Evolutionary conservation across 2,329 filamentous ascomycete genomes (phyloP).

Genomic region (Drechslera avenae): DNA sequence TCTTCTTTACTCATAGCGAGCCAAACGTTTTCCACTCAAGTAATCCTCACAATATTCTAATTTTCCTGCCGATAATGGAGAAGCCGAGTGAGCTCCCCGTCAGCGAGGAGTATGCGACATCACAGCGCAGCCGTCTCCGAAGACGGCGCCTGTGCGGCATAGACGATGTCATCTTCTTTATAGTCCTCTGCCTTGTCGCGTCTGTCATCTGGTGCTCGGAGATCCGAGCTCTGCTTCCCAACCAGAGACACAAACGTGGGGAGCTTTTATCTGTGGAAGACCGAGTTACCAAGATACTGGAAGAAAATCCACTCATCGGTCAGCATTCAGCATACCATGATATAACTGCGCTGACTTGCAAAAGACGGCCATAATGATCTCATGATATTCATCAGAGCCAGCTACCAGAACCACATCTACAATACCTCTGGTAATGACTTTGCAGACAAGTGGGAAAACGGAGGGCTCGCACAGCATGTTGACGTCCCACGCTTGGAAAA

Average conservation of each 20-base stretch:
- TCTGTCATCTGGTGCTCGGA: slow-evolving; percentile 11
- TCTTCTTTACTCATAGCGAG: slow-evolving; percentile 3
- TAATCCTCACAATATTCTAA: neutral
- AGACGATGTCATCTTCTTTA: slow-evolving; percentile 1
- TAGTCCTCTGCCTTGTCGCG: slow-evolving; percentile 13
- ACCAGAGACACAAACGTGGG: neutral
- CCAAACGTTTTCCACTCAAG: neutral
- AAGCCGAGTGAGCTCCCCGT: slow-evolving; percentile 4
- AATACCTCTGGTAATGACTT: slow-evolving; percentile 62
- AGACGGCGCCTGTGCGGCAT: slow-evolving; percentile 1
- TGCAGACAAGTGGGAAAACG: slow-evolving; percentile 73
- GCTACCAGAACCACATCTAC: slow-evolving; percentile 80
- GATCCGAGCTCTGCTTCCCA: neutral
- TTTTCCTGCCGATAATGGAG: slow-evolving; percentile 12
- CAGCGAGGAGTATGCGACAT: neutral
- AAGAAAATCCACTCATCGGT: slow-evolving; percentile 51
- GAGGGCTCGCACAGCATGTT: slow-evolving; percentile 71
- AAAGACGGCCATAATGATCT: slow-evolving; percentile 91
- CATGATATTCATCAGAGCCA: slow-evolving; percentile 69
- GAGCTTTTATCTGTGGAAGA: slow-evolving; percentile 32
- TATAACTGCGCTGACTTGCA: slow-evolving; percentile 21
- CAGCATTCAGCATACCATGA: slow-evolving; percentile 9
- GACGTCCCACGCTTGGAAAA: slow-evolving; percentile 76
- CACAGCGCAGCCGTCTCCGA: neutral
- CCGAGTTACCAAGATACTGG: slow-evolving; percentile 43